phyloP scores from a whole-genome alignment of 1,284 basidiomycete species.

The Microbotryomycetes sp. region DNA sequence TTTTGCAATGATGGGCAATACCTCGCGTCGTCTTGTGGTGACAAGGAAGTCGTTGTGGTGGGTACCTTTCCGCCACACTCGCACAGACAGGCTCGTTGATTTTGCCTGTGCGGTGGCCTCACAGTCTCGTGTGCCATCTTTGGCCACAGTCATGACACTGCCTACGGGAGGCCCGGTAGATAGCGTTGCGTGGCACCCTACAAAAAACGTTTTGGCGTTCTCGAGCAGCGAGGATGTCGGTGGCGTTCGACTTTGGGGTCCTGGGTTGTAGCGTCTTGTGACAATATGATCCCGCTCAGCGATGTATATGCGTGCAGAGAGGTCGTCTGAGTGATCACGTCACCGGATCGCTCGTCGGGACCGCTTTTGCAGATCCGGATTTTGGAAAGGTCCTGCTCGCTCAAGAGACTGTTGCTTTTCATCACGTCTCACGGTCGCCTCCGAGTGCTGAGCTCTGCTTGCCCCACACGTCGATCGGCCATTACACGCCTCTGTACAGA shows the following conservation, averaged over 20 bases:
- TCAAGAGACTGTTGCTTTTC: too few relatives aligned
- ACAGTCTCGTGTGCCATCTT: constrained; percentile 7
- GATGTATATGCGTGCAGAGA: too few relatives aligned
- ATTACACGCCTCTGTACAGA: too few relatives aligned
- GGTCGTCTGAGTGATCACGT: too few relatives aligned
- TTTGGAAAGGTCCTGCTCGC: too few relatives aligned
- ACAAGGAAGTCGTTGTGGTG: constrained; percentile 23
- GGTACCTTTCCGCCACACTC: not conserved
- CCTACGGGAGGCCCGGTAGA: constrained; percentile 3
- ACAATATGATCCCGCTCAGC: not conserved
- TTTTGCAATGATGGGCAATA: constrained; percentile 27
- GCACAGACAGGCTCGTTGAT: not conserved
- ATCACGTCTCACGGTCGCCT: too few relatives aligned
- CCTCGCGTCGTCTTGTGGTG: constrained; percentile 13
- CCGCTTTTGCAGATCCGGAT: too few relatives aligned
- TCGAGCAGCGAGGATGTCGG: constrained; percentile 12
- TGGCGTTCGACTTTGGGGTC: not conserved
- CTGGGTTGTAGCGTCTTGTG: not conserved
- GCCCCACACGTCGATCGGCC: too few relatives aligned
- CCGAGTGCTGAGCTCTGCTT: too few relatives aligned
- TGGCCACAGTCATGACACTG: constrained; percentile 1
- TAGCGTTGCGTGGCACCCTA: constrained; percentile 28
- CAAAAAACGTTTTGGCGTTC: constrained; percentile 22
- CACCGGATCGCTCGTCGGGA: too few relatives aligned
- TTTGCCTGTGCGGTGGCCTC: not conserved